phyloP scores from a whole-genome alignment of 2,329 filamentous ascomycete genomes.

The Stagonosporopsis chrysanthemi region DNA sequence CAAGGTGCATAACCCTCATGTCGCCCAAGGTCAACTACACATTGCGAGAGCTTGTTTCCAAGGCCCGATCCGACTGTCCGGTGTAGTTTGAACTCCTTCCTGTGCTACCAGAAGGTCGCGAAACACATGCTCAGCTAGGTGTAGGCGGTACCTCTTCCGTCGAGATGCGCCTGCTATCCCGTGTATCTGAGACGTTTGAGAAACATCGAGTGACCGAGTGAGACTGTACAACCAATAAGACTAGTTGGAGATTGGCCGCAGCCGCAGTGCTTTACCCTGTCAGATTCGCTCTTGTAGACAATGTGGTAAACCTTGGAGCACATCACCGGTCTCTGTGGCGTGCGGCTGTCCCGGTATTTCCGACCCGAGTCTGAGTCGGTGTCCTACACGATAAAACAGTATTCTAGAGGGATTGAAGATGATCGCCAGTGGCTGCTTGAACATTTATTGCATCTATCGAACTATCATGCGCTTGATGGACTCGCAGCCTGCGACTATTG shows the following conservation, averaged over 20 bases:
- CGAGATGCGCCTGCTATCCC: conserved; percentile 7
- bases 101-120: neutral
- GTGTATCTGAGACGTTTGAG: conserved; percentile 17
- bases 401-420: neutral
- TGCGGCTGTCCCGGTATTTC: neutral
- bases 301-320: conserved; percentile 20
- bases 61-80: neutral
- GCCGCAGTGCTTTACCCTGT: conserved; percentile 1
- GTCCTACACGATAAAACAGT: neutral
- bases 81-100: conserved; percentile 1
- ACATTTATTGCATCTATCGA: neutral
- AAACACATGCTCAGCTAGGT: conserved; percentile 6
- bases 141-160: conserved; percentile 3
- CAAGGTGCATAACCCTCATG: neutral
- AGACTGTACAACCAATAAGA: conserved; percentile 13
- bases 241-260: conserved; percentile 2
- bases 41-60: neutral
- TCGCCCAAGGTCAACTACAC: neutral
- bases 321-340: conserved; percentile 6
- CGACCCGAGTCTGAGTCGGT: neutral
- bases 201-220: conserved; percentile 1
- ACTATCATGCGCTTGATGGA: neutral
- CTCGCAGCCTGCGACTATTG: conserved; percentile 6
- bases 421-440: neutral
- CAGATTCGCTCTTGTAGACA: conserved; percentile 11